These are phyloP conservation scores for Udeniomyces megalosporus DNA, from an alignment of 768 basidiomycete genomes.

Conservation along the genomic window DNA sequence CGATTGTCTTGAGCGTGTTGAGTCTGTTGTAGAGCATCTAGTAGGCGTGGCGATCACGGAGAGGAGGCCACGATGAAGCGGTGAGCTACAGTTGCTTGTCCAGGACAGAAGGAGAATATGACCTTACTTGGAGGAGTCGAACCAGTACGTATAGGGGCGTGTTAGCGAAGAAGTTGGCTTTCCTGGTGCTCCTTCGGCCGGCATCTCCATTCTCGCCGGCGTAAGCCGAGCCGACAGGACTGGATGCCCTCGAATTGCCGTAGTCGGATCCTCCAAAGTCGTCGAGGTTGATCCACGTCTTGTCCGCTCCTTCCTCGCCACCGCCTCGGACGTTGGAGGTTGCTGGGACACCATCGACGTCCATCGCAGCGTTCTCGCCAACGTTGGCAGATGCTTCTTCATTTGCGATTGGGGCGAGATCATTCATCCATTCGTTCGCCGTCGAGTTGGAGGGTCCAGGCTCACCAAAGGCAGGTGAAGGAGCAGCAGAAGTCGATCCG, in stretches of 20 bases:
- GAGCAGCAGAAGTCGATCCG: slow-evolving; percentile 23
- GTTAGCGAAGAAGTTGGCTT: slow-evolving; percentile 59
- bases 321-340: neutral
- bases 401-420: neutral
- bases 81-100: too few species aligned
- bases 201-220: slow-evolving; percentile 1
- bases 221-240: slow-evolving; percentile 14
- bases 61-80: neutral
- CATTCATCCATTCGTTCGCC: slow-evolving; percentile 14
- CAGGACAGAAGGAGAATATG: neutral
- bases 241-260: slow-evolving; percentile 23
- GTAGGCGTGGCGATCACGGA: too few species aligned
- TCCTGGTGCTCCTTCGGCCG: slow-evolving; percentile 18
- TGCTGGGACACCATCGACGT: neutral
- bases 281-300: slow-evolving; percentile 30
- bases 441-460: slow-evolving; percentile 21
- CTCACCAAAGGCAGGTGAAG: neutral
- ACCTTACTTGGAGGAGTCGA: slow-evolving; percentile 68
- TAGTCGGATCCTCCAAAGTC: slow-evolving; percentile 8
- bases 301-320: slow-evolving; percentile 16
- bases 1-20: slow-evolving; percentile 63
- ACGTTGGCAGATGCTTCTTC: neutral
- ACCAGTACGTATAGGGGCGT: slow-evolving; percentile 82
- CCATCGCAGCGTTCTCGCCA: slow-evolving; percentile 1
- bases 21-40: slow-evolving; percentile 82